Evolutionary conservation across 176 grass and related monocot species (phyloP).

Genomic region (Cenchrus fungigraminus): DNA sequence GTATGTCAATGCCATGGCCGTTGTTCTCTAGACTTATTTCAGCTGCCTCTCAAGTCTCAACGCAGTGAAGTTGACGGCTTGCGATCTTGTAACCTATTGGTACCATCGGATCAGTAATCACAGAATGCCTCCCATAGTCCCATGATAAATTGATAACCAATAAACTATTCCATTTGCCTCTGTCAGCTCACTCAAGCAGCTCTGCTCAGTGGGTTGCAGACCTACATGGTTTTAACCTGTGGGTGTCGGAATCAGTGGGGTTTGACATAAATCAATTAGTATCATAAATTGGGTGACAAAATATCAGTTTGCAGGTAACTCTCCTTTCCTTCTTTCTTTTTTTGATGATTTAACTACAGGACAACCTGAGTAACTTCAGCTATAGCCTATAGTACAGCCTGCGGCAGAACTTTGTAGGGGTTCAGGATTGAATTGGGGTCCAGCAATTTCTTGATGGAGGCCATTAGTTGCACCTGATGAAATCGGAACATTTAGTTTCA

Average conservation of each 20-base stretch:
- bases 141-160: neutral
- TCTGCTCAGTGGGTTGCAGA: neutral
- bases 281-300: neutral
- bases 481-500: neutral
- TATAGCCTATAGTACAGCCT: constrained; percentile 56
- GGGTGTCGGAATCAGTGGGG: neutral
- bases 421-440: constrained; percentile 91
- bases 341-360: neutral
- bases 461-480: constrained; percentile 84
- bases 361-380: constrained; percentile 42
- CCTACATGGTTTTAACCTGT: constrained; percentile 4
- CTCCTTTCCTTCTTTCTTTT: neutral
- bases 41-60: neutral
- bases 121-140: neutral
- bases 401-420: constrained; percentile 94
- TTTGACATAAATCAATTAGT: neutral
- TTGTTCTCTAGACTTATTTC: neutral
- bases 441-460: constrained; percentile 79
- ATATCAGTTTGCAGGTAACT: neutral
- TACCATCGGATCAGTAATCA: constrained; percentile 1
- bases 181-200: neutral
- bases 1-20: neutral
- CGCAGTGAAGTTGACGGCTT: neutral
- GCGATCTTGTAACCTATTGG: neutral
- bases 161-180: neutral